These are phyloP conservation scores for Cordyceps cateniannulata DNA, from an alignment of 2,329 filamentous ascomycete species.

Conservation along the genomic window DNA sequence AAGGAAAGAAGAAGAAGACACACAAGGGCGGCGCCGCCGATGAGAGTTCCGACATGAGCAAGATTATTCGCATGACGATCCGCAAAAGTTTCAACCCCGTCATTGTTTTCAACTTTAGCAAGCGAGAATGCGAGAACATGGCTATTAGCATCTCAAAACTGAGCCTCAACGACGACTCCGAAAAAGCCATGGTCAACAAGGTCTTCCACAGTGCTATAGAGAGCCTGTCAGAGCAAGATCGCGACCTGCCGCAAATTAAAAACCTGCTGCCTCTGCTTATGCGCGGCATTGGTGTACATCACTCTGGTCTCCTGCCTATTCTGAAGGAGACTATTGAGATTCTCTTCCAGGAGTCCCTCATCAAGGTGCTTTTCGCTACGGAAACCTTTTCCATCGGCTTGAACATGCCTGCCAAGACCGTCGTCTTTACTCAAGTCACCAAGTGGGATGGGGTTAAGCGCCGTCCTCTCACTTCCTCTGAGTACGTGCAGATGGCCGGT, in stretches of 20 bases:
- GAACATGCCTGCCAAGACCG: slow-evolving; percentile 99
- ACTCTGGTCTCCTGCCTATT: slow-evolving; percentile 90
- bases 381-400: slow-evolving; percentile 98
- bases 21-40: slow-evolving; percentile 74
- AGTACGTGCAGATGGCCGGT: slow-evolving; percentile 98
- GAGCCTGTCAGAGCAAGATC: slow-evolving; percentile 86
- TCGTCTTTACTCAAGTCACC: slow-evolving; percentile 94
- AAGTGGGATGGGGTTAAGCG: slow-evolving; percentile 85
- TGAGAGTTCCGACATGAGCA: slow-evolving; percentile 79
- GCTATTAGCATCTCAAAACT: slow-evolving; percentile 81
- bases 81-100: slow-evolving; percentile 94
- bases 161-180: slow-evolving; percentile 92
- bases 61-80: slow-evolving; percentile 99
- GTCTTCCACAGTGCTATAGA: slow-evolving; percentile 93
- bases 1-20: slow-evolving; percentile 84
- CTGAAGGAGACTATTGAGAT: slow-evolving; percentile 99
- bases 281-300: slow-evolving; percentile 93
- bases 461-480: slow-evolving; percentile 81
- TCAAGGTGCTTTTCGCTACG: slow-evolving; percentile 96
- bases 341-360: slow-evolving; percentile 93
- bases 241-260: slow-evolving; percentile 79
- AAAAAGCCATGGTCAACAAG: slow-evolving; percentile 88
- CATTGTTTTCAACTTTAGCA: slow-evolving; percentile 99
- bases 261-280: slow-evolving; percentile 84
- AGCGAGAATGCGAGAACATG: slow-evolving; percentile 88